Evolutionary conservation across 176 grass and related monocot species (phyloP).

Genomic region (Phragmites australis): DNA sequence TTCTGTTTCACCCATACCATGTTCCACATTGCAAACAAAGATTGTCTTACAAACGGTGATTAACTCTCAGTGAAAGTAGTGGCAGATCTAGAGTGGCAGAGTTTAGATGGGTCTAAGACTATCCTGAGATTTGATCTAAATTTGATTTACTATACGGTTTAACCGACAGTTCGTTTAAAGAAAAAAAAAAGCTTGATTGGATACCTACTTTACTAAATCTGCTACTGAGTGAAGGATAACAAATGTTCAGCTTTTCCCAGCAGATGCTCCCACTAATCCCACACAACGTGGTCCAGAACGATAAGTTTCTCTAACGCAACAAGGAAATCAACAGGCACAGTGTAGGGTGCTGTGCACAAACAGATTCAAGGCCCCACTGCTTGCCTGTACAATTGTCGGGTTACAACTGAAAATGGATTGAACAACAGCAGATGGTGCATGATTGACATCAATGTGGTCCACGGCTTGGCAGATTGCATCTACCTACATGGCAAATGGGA

Average conservation of each 20-base stretch:
- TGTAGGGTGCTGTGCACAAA: not conserved
- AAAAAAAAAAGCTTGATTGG: too few relatives aligned
- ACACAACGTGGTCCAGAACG: not conserved
- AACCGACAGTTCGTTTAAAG: too few relatives aligned
- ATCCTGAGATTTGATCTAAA: too few relatives aligned
- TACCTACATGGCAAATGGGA: slow-evolving; percentile 14
- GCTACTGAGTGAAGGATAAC: too few relatives aligned
- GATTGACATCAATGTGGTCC: slow-evolving; percentile 5
- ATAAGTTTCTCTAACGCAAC: not conserved
- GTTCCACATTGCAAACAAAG: slow-evolving; percentile 40
- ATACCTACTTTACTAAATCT: too few relatives aligned
- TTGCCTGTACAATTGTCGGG: slow-evolving; percentile 30
- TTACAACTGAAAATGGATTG: slow-evolving; percentile 19
- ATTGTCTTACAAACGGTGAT: not conserved
- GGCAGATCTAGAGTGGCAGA: too few relatives aligned
- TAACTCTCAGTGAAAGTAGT: not conserved
- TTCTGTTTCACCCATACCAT: slow-evolving; percentile 23
- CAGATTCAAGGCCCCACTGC: slow-evolving; percentile 33
- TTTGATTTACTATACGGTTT: too few relatives aligned
- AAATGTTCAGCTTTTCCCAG: not conserved
- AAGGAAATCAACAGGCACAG: not conserved
- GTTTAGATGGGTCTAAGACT: too few relatives aligned
- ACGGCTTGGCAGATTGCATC: not conserved
- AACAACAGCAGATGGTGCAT: slow-evolving; percentile 10
- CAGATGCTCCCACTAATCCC: not conserved